Percentiles rank a stretch among this genome's conserved stretches.
Conservation (phyloP, 2,329 filamentous ascomycete species). For the Fusarium duplospermum region DNA sequence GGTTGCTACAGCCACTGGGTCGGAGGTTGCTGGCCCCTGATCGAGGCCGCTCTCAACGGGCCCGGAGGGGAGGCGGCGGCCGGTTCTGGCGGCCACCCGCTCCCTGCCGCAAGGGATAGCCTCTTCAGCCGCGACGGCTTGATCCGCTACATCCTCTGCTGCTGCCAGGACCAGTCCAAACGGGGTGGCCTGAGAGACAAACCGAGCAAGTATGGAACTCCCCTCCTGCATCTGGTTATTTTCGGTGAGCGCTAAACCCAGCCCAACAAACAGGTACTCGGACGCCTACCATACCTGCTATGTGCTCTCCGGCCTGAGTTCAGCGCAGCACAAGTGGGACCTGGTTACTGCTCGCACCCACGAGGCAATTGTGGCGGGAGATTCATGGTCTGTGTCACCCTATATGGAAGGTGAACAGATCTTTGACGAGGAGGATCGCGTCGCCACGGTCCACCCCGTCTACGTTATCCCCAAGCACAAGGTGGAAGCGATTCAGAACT, state of each 20-base stretch:
- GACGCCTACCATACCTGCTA: slow-evolving; percentile 97
- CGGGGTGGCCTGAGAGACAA: slow-evolving; percentile 92
- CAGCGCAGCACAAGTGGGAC: slow-evolving; percentile 77
- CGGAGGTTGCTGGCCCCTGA: slow-evolving; percentile 90
- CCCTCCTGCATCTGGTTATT: slow-evolving; percentile 19
- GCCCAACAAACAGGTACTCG: slow-evolving; percentile 65
- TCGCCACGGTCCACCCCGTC: slow-evolving; percentile 81
- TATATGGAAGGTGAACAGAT: slow-evolving; percentile 68
- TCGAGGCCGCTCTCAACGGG: slow-evolving; percentile 80
- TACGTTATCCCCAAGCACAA: slow-evolving; percentile 83
- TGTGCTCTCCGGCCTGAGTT: slow-evolving; percentile 86
- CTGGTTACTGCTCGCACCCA: slow-evolving; percentile 52
- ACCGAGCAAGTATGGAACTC: slow-evolving; percentile 78
- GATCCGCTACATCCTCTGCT: slow-evolving; percentile 88
- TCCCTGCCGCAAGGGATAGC: slow-evolving; percentile 53
- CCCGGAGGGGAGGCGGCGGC: slow-evolving; percentile 50
- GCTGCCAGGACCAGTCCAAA: slow-evolving; percentile 79
- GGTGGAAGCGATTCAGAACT: slow-evolving; percentile 72
- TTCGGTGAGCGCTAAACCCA: slow-evolving; percentile 36
- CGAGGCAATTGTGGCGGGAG: slow-evolving; percentile 49
- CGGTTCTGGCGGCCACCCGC: slow-evolving; percentile 44
- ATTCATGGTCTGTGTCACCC: slow-evolving; percentile 61
- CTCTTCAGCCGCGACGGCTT: slow-evolving; percentile 87
- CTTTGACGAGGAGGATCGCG: slow-evolving; percentile 77
- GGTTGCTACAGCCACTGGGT: slow-evolving; percentile 99